These are phyloP conservation scores for Hypoxylon rubiginosum DNA, from an alignment of 2,329 filamentous ascomycete genomes.

Conservation along the genomic window DNA sequence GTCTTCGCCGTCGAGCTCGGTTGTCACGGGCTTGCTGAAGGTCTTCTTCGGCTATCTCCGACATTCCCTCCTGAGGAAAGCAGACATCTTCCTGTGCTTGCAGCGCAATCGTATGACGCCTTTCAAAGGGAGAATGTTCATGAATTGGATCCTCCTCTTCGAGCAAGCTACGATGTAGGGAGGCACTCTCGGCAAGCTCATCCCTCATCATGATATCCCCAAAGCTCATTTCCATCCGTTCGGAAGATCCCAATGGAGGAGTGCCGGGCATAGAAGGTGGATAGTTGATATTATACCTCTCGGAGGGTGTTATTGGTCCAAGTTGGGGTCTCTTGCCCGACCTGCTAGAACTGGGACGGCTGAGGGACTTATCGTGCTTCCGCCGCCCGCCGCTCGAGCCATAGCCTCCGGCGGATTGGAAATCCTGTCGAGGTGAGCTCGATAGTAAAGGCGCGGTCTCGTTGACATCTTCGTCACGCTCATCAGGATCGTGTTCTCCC, in stretches of 20 bases:
- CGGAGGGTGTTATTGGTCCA: constrained; percentile 52
- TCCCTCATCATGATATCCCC: constrained; percentile 80
- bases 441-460: constrained; percentile 70
- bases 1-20: constrained; percentile 67
- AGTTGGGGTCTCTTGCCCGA: constrained; percentile 60
- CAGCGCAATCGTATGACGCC: constrained; percentile 71
- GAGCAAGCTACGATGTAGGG: constrained; percentile 41
- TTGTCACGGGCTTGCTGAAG: constrained; percentile 62
- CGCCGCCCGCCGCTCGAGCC: constrained; percentile 58
- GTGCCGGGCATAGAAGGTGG: constrained; percentile 76
- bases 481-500: constrained; percentile 48
- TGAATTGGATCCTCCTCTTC: constrained; percentile 49
- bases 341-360: constrained; percentile 63
- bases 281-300: constrained; percentile 75
- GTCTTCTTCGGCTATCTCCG: constrained; percentile 86
- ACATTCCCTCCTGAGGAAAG: constrained; percentile 84
- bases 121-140: constrained; percentile 55
- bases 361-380: constrained; percentile 50
- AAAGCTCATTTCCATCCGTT: constrained; percentile 69
- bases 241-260: constrained; percentile 64
- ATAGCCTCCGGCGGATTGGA: constrained; percentile 53
- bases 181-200: constrained; percentile 62
- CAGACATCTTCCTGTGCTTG: constrained; percentile 90
- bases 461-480: constrained; percentile 64
- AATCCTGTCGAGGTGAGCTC: constrained; percentile 55